A percentile compares a stretch with the other conserved stretches of the same genome.
phyloP scores from a whole-genome alignment of 176 grass and related monocot species.

The Musa schizocarpa region DNA sequence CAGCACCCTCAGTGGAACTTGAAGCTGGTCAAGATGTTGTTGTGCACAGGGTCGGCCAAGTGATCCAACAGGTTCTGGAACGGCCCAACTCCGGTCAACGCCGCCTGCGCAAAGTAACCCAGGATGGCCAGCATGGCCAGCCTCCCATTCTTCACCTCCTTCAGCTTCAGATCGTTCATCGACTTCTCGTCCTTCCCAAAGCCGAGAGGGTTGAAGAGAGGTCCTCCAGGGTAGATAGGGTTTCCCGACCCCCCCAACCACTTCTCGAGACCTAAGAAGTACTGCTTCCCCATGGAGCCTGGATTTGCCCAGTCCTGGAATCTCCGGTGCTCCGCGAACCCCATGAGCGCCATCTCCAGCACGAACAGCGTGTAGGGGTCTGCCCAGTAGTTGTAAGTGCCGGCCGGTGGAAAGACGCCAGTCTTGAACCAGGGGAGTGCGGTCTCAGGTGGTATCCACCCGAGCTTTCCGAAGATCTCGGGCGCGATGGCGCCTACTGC shows the following conservation, averaged over 20 bases:
- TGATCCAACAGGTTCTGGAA: constrained; percentile 90
- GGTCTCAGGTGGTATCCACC: constrained; percentile 63
- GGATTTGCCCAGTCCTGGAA: constrained; percentile 93
- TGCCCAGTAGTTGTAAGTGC: constrained; percentile 89
- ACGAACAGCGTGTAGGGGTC: constrained; percentile 96
- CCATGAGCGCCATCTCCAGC: constrained; percentile 78
- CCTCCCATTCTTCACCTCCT: constrained; percentile 79
- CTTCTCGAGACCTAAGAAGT: constrained; percentile 87
- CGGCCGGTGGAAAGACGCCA: constrained; percentile 73
- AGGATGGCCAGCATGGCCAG: constrained; percentile 83
- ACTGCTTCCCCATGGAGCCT: constrained; percentile 78
- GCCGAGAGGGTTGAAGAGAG: constrained; percentile 82
- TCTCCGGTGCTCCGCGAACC: constrained; percentile 94
- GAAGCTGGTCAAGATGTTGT: constrained; percentile 94
- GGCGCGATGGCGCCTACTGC: constrained; percentile 56
- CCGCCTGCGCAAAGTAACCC: constrained; percentile 52
- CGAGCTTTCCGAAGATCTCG: constrained; percentile 57
- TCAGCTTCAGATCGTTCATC: constrained; percentile 69
- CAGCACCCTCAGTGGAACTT: constrained; percentile 67
- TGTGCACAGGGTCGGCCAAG: constrained; percentile 73
- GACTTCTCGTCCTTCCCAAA: constrained; percentile 75
- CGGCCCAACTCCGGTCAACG: constrained; percentile 67
- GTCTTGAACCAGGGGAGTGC: constrained; percentile 93
- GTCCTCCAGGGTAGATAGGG: constrained; percentile 66
- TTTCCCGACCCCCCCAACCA: constrained; percentile 63